These are phyloP conservation scores for Mallotus japonicus DNA, from an alignment of 441 rosid species.

Conservation along the genomic window DNA sequence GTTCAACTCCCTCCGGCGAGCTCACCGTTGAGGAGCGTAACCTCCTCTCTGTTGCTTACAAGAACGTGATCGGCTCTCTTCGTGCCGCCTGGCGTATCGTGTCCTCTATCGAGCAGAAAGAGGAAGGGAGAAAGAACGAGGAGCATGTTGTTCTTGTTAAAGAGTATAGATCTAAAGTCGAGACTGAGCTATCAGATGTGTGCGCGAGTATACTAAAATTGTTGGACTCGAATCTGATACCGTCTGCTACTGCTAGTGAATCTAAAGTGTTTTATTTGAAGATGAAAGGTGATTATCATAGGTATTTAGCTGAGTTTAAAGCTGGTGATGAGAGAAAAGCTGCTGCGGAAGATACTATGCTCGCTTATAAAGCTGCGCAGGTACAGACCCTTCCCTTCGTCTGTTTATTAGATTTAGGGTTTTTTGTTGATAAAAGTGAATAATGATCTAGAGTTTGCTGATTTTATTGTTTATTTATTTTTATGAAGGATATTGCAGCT, in stretches of 20 bases:
- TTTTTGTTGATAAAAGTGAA: no score
- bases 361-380: constrained; percentile 82
- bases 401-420: background rate
- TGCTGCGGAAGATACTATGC: constrained; percentile 89
- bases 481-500: constrained; percentile 55
- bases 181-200: constrained; percentile 68
- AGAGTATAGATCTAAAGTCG: constrained; percentile 88
- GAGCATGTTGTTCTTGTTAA: constrained; percentile 79
- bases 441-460: background rate
- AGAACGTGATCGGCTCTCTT: constrained; percentile 92
- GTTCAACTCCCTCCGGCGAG: constrained; percentile 70
- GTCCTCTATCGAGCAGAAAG: constrained; percentile 83
- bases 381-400: constrained; percentile 22
- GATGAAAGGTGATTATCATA: constrained; percentile 88
- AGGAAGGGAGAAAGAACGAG: constrained; percentile 83
- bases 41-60: constrained; percentile 83
- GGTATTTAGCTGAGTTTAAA: constrained; percentile 87
- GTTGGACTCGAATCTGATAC: constrained; percentile 68
- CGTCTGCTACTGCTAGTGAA: constrained; percentile 71
- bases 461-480: background rate
- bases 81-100: constrained; percentile 92
- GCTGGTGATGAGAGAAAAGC: constrained; percentile 71
- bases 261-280: constrained; percentile 85
- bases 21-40: constrained; percentile 90
- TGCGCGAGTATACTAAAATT: constrained; percentile 68